Evolutionary conservation across 177 flowering plant genomes (phyloP), one percentile per base, ranked within the genome.

Genomic region (Vitis hybrid): DNA sequence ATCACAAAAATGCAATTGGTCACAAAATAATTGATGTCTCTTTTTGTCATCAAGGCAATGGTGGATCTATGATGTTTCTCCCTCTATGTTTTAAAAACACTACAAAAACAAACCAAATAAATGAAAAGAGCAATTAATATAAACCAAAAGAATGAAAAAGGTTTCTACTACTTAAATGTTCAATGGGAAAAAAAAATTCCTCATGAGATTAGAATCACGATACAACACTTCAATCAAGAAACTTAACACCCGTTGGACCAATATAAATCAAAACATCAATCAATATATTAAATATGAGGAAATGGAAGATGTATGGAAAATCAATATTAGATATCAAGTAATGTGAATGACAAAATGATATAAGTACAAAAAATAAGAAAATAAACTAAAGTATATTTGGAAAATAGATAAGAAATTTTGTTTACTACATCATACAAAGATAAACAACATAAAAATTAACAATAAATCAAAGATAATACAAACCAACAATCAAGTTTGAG

Each of bases 51-150:
- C 74, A 33, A 69, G 31, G 63, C 62, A 71, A 72, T 85, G 82
- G 62, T 78, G 83, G 22, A 87, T 70, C 98, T 97, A 86, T 14
- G 89, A 86, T 57, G 92, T 62, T 78, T 87, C 84, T 50, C 83
- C 82, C 64, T 80, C 87, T 90, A 90, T 88, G 66, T 61, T 64
- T 70, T 3, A 61, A 48, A 74, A 62, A n/a, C 0, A 9, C 55
- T 12, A 51, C 39, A 7, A 7, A 15, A 56, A 55, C 11, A 12
- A 55, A 10, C 67, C 62, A 59, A 11, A 33, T 20, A 15, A 55
- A 14, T 10, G 22, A 19, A 22, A 14, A 48, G 20, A 60, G 26
- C 31, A 1, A 45, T 3, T 5, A 53, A 26, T 55, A 50, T 2
- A 18, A 58, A 19, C 56, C 33, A 10, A 45, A 15, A 6, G 33